Evolutionary conservation across 768 basidiomycete genomes (phyloP).

Genomic region (Russula foetens): DNA sequence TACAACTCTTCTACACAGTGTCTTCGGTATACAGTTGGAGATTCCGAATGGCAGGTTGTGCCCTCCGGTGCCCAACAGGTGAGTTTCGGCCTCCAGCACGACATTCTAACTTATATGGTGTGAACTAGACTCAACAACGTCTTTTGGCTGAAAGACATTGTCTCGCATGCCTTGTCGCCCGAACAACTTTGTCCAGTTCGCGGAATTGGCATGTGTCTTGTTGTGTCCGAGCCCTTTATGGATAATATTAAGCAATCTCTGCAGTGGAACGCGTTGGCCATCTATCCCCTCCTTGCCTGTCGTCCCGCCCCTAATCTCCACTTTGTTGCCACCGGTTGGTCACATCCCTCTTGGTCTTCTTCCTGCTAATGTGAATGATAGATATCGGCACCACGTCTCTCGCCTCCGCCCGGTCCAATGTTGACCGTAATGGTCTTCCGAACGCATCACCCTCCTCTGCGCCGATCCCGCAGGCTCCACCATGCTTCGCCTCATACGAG

Average conservation of each 20-base stretch:
- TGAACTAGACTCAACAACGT: constrained; percentile 71
- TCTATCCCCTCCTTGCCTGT: constrained; percentile 78
- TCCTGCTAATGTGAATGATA: constrained; percentile 23
- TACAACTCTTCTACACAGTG: constrained; percentile 63
- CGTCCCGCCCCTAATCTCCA: constrained; percentile 43
- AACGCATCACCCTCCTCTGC: constrained; percentile 42
- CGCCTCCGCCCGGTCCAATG: constrained; percentile 45
- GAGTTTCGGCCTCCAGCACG: background rate
- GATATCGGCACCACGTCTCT: constrained; percentile 68
- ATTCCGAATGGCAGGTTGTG: constrained; percentile 72
- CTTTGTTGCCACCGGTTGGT: constrained; percentile 62
- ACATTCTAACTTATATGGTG: background rate
- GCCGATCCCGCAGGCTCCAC: constrained; percentile 34
- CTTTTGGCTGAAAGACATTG: constrained; percentile 73
- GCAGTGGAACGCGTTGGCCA: constrained; percentile 84
- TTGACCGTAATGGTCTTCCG: constrained; percentile 47
- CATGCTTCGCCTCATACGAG: constrained; percentile 33
- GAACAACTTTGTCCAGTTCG: constrained; percentile 24
- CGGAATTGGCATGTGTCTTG: constrained; percentile 68
- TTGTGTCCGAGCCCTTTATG: constrained; percentile 20
- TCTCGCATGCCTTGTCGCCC: constrained; percentile 7
- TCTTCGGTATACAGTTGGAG: constrained; percentile 56
- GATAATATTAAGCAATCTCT: background rate
- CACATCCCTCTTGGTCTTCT: background rate
- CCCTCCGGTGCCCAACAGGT: constrained; percentile 55